Evolutionary conservation across 306 rosid genomes (phyloP), one percentile per base, ranked within the genome.

Genomic region (Casuarina cunninghamiana): DNA sequence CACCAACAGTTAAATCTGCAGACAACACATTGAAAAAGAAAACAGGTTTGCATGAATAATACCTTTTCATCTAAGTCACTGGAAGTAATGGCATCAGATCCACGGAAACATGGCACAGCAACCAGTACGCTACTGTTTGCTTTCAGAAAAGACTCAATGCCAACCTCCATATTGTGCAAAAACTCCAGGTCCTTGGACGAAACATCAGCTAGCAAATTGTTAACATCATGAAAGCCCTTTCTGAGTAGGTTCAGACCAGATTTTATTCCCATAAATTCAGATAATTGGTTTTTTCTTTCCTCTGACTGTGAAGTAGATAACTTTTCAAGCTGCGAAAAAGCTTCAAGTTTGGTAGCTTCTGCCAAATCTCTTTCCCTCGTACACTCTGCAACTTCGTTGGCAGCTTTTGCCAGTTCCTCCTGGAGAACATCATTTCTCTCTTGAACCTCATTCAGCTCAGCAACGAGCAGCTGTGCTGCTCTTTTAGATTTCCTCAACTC

Each of bases 381-480:
- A 77, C 87, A 77, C 77, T 81, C 84, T 72, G 86, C 81, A 83
- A 95, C 89, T 85, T 92, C 97, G 65, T 63, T 68, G 3, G 78
- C 84, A 81, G 83, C 86, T 76, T 86, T 88, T 60, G 85, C 89
- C 2, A 91, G 88, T 87, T 95, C 97, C 79, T 95, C 99, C 78
- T 91, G 99, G 77, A 93, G 90, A 86, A 82, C 76, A 72, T 95
- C 99, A 86, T 93, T 95, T 83, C 97, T 95, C 80, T 95, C 99
- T 89, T 95, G 98, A 77, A 91, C 97, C 86, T 95, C 99, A 76
- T 95, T 93, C 89, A 95, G 60, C 81, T 95, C 99, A 45, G 97
- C 93, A 83, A 91, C 88, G 71, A 95, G 97, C 65, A 95, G 90
- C 82, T 93, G 94, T 53, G 97, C 87, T 78, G 99, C 93, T 86